Percentiles rank a stretch among this genome's conserved stretches.
Evolutionary conservation across 2,329 filamentous ascomycete species (phyloP).

Genomic region (Huntiella moniliformis): DNA sequence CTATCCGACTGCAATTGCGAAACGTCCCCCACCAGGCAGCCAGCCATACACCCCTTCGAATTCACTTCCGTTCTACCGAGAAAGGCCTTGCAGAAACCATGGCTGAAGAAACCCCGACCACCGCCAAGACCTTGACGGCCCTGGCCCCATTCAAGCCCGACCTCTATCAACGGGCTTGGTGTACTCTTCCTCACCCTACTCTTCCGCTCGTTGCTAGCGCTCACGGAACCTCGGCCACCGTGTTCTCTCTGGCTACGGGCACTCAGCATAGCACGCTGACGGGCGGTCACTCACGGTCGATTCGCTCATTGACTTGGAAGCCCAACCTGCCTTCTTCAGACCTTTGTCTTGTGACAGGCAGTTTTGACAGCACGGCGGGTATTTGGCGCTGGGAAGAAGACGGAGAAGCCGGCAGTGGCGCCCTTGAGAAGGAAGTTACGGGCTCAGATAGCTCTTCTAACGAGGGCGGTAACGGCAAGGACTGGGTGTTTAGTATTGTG

Average conservation of each 20-base stretch:
- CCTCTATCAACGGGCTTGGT: slow-evolving; percentile 62
- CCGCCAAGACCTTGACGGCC: slow-evolving; percentile 14
- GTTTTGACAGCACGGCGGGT: slow-evolving; percentile 83
- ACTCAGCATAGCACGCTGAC: slow-evolving; percentile 60
- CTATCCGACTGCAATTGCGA: no score
- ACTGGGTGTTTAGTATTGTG: slow-evolving; percentile 84
- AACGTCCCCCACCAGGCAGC: no score
- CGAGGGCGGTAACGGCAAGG: slow-evolving; percentile 46
- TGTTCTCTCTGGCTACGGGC: slow-evolving; percentile 74
- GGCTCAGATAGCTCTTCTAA: slow-evolving; percentile 19
- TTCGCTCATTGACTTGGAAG: slow-evolving; percentile 81
- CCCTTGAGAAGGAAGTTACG: slow-evolving; percentile 13
- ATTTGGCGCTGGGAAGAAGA: slow-evolving; percentile 48
- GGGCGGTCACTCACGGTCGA: slow-evolving; percentile 76
- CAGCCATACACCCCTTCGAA: no score
- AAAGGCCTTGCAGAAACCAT: no score
- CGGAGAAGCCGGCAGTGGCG: slow-evolving; percentile 4
- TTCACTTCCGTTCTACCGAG: no score
- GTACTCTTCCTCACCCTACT: slow-evolving; percentile 64
- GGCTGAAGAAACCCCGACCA: no score
- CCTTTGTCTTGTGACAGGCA: slow-evolving; percentile 74
- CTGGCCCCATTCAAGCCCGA: slow-evolving; percentile 34
- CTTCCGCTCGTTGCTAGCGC: slow-evolving; percentile 79
- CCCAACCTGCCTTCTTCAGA: slow-evolving; percentile 41
- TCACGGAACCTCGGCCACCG: slow-evolving; percentile 67